Evolutionary conservation across 345 rosid genomes (phyloP).

Genomic region (Salix purpurea): DNA sequence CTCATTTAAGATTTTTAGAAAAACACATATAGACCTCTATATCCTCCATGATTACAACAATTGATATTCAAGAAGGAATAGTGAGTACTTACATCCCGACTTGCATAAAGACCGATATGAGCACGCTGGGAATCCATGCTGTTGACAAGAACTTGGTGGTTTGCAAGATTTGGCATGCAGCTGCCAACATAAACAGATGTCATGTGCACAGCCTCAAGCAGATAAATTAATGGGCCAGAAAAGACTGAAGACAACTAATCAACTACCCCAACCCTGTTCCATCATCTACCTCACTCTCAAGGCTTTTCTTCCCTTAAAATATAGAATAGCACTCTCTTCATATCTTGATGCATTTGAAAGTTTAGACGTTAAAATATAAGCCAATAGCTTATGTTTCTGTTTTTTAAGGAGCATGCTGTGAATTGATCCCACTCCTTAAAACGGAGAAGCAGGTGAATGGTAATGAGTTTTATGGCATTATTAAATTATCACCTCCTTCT

Average conservation of each 20-base stretch:
- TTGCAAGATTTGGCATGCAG: constrained; percentile 83
- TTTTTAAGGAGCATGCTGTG: background rate
- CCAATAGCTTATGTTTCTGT: background rate
- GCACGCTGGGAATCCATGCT: constrained; percentile 79
- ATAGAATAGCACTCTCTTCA: background rate
- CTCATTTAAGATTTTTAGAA: background rate
- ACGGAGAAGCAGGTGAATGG: background rate
- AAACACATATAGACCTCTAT: background rate
- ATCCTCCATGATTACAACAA: background rate
- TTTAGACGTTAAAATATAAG: background rate
- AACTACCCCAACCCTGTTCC: background rate
- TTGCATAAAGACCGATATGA: constrained; percentile 89
- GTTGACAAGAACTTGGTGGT: constrained; percentile 76
- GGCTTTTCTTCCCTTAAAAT: constrained; percentile 1
- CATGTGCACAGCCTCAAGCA: background rate
- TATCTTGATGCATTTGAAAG: background rate
- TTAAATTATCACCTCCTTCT: background rate
- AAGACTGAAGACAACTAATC: background rate
- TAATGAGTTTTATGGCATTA: background rate
- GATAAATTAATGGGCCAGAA: background rate
- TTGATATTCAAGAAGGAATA: background rate
- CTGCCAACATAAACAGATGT: constrained; percentile 33
- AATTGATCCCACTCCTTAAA: background rate
- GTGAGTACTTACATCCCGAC: constrained; percentile 66
- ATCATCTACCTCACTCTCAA: background rate